Conservation (phyloP, 805 yeast species). For the Vanderwaltozyma verrucispora region DNA sequence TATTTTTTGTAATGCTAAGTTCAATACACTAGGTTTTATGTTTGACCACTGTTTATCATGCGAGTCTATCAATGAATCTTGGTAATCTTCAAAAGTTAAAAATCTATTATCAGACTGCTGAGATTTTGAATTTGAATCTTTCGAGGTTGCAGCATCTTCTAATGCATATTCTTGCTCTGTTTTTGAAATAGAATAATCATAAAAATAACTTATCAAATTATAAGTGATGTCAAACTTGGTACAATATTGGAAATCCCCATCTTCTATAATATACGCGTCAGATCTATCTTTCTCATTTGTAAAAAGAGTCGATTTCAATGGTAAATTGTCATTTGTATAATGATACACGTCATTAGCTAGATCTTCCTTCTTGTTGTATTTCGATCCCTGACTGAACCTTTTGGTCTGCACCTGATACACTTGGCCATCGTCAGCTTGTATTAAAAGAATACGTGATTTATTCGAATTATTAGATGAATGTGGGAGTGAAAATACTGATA, state of each 20-base stretch:
- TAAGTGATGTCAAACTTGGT: slow-evolving; percentile 18
- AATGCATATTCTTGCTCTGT: slow-evolving; percentile 16
- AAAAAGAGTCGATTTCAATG: slow-evolving; percentile 20
- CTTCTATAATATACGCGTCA: slow-evolving; percentile 16
- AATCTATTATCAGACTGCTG: slow-evolving; percentile 8
- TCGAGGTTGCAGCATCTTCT: neutral
- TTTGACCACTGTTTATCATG: slow-evolving; percentile 20
- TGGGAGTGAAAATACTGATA: slow-evolving; percentile 16
- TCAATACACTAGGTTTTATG: slow-evolving; percentile 13
- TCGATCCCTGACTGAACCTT: slow-evolving; percentile 19
- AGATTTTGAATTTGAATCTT: too few relatives aligned
- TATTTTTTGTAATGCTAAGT: slow-evolving; percentile 23
- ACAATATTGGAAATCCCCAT: slow-evolving; percentile 12
- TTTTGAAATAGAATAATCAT: slow-evolving; percentile 5
- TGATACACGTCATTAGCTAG: slow-evolving; percentile 18
- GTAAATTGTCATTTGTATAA: slow-evolving; percentile 15
- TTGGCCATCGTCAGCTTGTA: slow-evolving; percentile 6
- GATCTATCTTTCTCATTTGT: slow-evolving; percentile 11
- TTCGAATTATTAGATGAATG: slow-evolving; percentile 19
- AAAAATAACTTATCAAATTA: slow-evolving; percentile 19
- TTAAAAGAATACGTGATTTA: slow-evolving; percentile 11
- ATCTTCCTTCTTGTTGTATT: slow-evolving; percentile 13
- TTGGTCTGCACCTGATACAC: slow-evolving; percentile 14
- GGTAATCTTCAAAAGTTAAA: slow-evolving; percentile 25
- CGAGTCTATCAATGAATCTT: slow-evolving; percentile 23